These are phyloP conservation scores for Cladosporium sp. DNA, from an alignment of 2,329 filamentous ascomycete genomes.

Conservation along the genomic window DNA sequence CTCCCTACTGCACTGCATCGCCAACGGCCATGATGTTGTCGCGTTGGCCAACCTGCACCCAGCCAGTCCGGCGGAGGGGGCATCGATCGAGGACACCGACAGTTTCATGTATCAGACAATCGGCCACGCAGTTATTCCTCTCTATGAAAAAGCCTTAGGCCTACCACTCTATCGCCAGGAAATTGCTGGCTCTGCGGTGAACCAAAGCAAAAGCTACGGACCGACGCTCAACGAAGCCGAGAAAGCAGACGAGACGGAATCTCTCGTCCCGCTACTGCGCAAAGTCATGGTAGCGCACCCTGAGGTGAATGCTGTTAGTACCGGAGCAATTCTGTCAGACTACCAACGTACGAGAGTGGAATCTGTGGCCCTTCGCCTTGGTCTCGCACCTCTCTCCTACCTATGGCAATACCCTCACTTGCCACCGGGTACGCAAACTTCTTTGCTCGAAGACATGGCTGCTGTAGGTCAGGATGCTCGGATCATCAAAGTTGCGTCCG, in stretches of 20 bases:
- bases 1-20: conserved; percentile 84
- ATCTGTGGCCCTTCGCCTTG: conserved; percentile 81
- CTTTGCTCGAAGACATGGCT: conserved; percentile 78
- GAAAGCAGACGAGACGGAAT: conserved; percentile 78
- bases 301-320: conserved; percentile 79
- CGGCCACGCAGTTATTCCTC: conserved; percentile 80
- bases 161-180: conserved; percentile 80
- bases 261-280: conserved; percentile 72
- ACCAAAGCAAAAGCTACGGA: conserved; percentile 70
- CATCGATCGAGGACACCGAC: conserved; percentile 67
- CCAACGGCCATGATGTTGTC: conserved; percentile 80
- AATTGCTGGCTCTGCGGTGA: conserved; percentile 70
- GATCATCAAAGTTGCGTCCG: conserved; percentile 92
- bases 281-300: conserved; percentile 69
- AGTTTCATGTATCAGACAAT: conserved; percentile 99
- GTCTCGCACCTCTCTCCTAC: conserved; percentile 78
- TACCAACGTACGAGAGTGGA: conserved; percentile 97
- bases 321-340: conserved; percentile 89
- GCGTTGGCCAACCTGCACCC: conserved; percentile 89
- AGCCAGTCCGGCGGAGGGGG: conserved; percentile 26
- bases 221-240: conserved; percentile 31
- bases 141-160: conserved; percentile 76
- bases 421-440: conserved; percentile 51
- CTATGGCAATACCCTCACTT: conserved; percentile 88
- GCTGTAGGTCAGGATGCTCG: conserved; percentile 76